Evolutionary conservation across 2,329 filamentous ascomycete species (phyloP).

Genomic region (Colletotrichum costaricense): DNA sequence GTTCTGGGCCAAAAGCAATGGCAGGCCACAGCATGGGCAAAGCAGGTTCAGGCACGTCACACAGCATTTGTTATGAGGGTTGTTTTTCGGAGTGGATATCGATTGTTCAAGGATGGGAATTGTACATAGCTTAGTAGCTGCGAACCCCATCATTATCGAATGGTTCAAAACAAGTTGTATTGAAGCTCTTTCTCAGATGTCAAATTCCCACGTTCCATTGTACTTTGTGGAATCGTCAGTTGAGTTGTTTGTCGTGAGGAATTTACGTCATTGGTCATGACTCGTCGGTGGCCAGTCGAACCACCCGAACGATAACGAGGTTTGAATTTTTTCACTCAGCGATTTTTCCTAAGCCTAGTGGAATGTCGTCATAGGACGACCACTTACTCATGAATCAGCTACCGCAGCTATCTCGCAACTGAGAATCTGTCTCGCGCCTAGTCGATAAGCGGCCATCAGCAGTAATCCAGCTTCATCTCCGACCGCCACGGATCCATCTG

Average conservation of each 20-base stretch:
- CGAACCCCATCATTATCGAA: background rate
- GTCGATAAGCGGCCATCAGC: background rate
- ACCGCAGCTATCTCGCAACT: background rate
- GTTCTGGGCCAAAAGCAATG: background rate
- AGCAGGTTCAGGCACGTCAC: background rate
- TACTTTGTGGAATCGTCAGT: background rate
- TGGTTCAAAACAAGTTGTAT: background rate
- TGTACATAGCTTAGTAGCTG: background rate
- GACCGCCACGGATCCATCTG: background rate
- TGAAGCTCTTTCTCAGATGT: background rate
- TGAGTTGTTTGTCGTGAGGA: background rate
- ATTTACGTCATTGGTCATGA: slow-evolving; percentile 31
- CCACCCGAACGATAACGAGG: slow-evolving; percentile 5
- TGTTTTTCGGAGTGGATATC: background rate
- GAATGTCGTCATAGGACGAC: slow-evolving; percentile 13
- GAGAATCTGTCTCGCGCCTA: background rate
- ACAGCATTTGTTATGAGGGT: background rate
- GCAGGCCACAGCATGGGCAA: background rate
- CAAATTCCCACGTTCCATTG: background rate
- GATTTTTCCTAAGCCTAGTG: too few relatives aligned
- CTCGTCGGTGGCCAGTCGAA: slow-evolving; percentile 22
- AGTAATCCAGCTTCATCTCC: background rate
- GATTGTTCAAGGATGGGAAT: background rate
- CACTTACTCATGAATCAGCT: background rate
- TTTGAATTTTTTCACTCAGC: background rate